Evolutionary conservation across 352 stramenopile species (phyloP), one percentile per base, ranked within the genome.

Genomic region (Pythium plurisporium): DNA sequence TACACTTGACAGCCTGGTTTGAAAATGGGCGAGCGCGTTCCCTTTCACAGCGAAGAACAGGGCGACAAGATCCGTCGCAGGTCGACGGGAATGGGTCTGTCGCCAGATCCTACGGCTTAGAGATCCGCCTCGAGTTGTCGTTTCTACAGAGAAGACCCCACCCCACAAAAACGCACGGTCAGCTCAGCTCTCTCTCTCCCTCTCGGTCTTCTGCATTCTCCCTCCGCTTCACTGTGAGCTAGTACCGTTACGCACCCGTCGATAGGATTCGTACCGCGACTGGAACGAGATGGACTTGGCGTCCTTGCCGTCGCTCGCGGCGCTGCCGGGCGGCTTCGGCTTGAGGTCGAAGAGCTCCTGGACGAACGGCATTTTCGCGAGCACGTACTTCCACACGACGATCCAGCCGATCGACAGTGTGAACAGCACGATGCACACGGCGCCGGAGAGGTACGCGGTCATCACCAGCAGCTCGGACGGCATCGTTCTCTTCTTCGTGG

Each of bases 291-390:
- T 73, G 12, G 62, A 51, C 40, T 59, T 51, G 20, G 64, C 65
- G 43, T 80, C 23, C 17, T 57, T 41, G 22, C 23, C 23, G 49
- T 46, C 49, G 36, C 23, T 79, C 51, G 73, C 65, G 25, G 68
- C 67, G 50, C 65, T 53, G 9, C 62, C 31, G 26, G 44, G 38
- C 33, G 42, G 53, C 56, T 77, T 75, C 46, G 82, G 78, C 59
- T 90, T 89, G 52, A 92, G 66, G 66, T 92, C 82, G 67, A 92
- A 88, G 22, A 92, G 74, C 63, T 92, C 82, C 58, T 89, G 82
- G 29, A 92, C 58, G 55, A 92, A 89, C 17, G 77, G 77, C 78
- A 92, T 92, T 61, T 89, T 89, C 46, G 82, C 76, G 48, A 92
- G 67, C 54, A 92, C 79, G 52, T 76, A 87, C 67, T 90, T 92